Evolutionary conservation across 176 grass and related monocot species (phyloP).

Genomic region (Paspalum notatum): DNA sequence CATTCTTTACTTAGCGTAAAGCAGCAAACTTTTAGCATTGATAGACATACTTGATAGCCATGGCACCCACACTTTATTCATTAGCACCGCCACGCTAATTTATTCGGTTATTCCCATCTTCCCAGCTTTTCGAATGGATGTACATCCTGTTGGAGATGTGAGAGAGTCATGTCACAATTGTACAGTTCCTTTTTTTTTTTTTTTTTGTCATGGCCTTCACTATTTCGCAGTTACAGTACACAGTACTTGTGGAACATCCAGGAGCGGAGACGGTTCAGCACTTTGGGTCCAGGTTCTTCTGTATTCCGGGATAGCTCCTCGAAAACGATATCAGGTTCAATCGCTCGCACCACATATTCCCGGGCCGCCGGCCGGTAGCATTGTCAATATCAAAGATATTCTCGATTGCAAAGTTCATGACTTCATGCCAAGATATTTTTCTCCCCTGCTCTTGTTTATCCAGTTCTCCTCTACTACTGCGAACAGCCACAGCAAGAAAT

Average conservation of each 20-base stretch:
- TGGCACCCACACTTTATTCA: no score
- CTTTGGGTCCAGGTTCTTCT: not conserved
- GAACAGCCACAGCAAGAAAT: not conserved
- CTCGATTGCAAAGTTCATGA: not conserved
- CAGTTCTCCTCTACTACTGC: no score
- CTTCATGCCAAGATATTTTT: slow-evolving; percentile 7
- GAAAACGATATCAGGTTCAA: not conserved
- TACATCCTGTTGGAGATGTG: no score
- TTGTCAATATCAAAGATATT: not conserved
- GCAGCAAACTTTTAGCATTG: no score
- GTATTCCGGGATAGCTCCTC: not conserved
- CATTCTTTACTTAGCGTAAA: no score
- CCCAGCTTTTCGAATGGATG: no score
- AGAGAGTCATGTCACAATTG: not conserved
- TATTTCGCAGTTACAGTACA: not conserved
- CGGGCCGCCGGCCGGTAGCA: no score
- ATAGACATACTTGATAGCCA: no score
- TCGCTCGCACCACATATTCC: not conserved
- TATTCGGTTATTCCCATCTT: no score
- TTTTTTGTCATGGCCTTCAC: not conserved
- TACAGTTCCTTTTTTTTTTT: not conserved
- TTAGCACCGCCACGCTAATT: no score
- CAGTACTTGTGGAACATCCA: not conserved
- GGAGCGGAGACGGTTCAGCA: not conserved
- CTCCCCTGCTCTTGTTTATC: not conserved